Percentiles rank a stretch among this genome's conserved stretches.
These are phyloP conservation scores for Xylaria curta DNA, from an alignment of 495 filamentous ascomycete species.

Conservation along the genomic window DNA sequence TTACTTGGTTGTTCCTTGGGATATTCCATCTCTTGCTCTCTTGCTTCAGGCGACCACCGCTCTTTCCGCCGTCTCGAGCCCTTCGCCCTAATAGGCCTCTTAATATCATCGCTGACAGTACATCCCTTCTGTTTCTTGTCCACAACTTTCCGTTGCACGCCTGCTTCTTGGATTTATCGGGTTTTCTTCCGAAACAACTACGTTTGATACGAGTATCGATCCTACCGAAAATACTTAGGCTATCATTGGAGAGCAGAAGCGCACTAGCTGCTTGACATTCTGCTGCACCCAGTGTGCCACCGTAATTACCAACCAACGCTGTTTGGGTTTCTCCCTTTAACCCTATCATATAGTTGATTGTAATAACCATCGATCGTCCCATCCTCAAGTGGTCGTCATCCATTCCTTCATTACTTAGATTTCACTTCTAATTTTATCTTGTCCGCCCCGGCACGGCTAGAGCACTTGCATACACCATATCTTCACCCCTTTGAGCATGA, in stretches of 20 bases:
- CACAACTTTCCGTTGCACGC: constrained; percentile 34
- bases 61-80: constrained; percentile 34
- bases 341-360: constrained; percentile 36
- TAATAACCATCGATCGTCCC: constrained; percentile 42
- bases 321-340: constrained; percentile 28
- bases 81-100: constrained; percentile 25
- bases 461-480: constrained; percentile 23
- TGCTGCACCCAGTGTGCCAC: constrained; percentile 26
- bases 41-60: constrained; percentile 22
- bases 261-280: constrained; percentile 27
- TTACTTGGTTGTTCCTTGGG: constrained; percentile 42
- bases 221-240: constrained; percentile 36
- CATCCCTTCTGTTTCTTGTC: constrained; percentile 43
- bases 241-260: constrained; percentile 24
- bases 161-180: constrained; percentile 34
- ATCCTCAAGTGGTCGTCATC: constrained; percentile 39
- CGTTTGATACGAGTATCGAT: constrained; percentile 45
- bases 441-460: constrained; percentile 29
- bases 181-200: constrained; percentile 31
- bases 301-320: constrained; percentile 37
- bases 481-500: constrained; percentile 71
- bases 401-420: constrained; percentile 39
- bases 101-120: constrained; percentile 35
- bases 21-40: not conserved
- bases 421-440: constrained; percentile 41